Base-by-base conservation (phyloP, 1,284 basidiomycete genomes). In the Earliella scabrosa region DNA sequence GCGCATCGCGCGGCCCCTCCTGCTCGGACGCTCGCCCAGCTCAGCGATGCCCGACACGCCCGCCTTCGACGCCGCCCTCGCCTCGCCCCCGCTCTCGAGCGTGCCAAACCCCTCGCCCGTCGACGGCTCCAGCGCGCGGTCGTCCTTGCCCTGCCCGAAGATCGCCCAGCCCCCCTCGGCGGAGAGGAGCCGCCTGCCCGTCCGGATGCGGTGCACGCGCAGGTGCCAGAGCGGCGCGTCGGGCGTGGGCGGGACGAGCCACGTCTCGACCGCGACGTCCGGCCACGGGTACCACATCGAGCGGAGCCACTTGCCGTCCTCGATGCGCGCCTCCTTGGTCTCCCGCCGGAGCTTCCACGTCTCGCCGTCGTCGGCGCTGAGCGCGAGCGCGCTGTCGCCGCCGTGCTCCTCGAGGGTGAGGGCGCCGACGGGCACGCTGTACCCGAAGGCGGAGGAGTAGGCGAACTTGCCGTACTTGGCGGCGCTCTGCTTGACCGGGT, bases 401-500 rank as follows among this genome's bases (percentile, higher is more conserved):
- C 82, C 87, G 10, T 85, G 77, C 67, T 92, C 89, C 61, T 90
- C 88, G 38, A 92, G 77, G 13, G 85, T 87, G 49, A 83, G 80
- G 64, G 78, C 75, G 11, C 88, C 88, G 0, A 85, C 83, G 9
- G 88, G 86, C 18, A 90, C 87, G 63, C 83, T 86, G 73, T 90
- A 92, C 4, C 88, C 89, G 64, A 92, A 92, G 1, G 86, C 81
- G 26, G 85, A 81, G 4, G 85, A 88, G 69, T 92, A 92, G 1
- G 85, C 82, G 56, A 90, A 80, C 69, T 91, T 91, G 56, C 87
- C 86, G 71, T 92, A 92, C 69, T 92, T 92, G 26, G 88, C 87
- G 4, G 86, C 83, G 60, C 86, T 85, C 67, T 90, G 87, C 66
- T 89, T 88, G 67, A 92, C 85, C 10, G 86, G 82, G 70, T 92